phyloP scores from a whole-genome alignment of 495 filamentous ascomycete species.

The Neurospora sp. region DNA sequence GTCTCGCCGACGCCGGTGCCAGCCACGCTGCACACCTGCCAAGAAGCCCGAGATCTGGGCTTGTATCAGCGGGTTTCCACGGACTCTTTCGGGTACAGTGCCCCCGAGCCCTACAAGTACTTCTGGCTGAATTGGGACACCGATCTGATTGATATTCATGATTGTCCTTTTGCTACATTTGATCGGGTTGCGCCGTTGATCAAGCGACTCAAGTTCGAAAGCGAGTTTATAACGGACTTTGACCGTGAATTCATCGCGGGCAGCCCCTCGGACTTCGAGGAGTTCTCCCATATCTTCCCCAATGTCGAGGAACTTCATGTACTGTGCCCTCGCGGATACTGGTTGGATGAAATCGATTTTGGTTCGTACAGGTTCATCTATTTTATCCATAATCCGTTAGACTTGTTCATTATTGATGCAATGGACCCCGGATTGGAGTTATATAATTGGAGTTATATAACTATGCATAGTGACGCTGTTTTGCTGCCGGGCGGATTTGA shows the following conservation, averaged over 20 bases:
- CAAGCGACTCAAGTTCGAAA: neutral
- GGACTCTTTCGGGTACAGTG: neutral
- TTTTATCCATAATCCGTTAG: neutral
- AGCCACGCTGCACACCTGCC: slow-evolving; percentile 15
- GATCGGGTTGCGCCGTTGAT: neutral
- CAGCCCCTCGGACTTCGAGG: too few relatives aligned
- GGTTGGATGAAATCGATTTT: too few relatives aligned
- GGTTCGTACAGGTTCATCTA: neutral
- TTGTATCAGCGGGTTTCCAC: neutral
- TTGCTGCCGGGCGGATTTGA: neutral
- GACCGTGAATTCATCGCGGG: too few relatives aligned
- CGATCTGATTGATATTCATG: neutral
- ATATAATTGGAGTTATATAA: neutral
- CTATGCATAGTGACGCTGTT: too few relatives aligned
- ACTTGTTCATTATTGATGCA: neutral
- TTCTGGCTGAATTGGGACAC: neutral
- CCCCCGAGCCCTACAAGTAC: neutral
- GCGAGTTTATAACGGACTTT: neutral
- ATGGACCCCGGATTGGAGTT: neutral
- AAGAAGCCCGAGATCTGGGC: slow-evolving; percentile 9
- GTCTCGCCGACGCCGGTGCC: slow-evolving; percentile 14
- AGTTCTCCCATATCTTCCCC: neutral
- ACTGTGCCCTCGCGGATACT: neutral
- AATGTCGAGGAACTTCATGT: neutral
- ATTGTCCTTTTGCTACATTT: neutral